Evolutionary conservation across 2,329 filamentous ascomycete species (phyloP), one percentile per base, ranked within the genome.

Genomic region (Nigrospora oryzae): DNA sequence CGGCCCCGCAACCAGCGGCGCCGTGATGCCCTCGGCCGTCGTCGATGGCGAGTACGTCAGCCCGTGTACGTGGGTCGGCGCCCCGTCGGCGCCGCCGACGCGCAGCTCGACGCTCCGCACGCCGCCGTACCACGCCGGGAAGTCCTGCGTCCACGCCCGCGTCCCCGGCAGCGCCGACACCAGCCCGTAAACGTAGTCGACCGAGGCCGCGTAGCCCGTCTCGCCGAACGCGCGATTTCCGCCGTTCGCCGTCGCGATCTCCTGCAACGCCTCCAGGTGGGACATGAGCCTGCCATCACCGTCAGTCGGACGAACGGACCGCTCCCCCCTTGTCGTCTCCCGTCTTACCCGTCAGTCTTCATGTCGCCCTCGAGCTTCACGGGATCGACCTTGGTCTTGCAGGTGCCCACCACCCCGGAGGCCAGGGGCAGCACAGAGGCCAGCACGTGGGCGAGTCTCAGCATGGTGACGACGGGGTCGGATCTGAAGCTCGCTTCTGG

Each of bases 191-290:
- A 77, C 64, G 52, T 71, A 75, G 41, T 74, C 67, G 28, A 73
- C 68, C 0, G 70, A 74, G 7, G 71, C 70, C 30, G 61, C 64
- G 51, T 70, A 75, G 5, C 72, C 72, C 1, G 71, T 68, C 4
- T 71, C 63, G 16, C 72, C 72, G 49, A 75, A 75, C n/a, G 72
- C 72, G 42, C 72, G 65, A 57, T 76, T 77, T 7, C 72, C 73
- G 1, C 71, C 70, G 50, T 75, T 72, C 34, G 62, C 64, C 40
- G 63, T 63, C 33, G 70, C 71, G 38, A 75, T 73, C 5, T 61
- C 53, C 46, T 74, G 61, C n/a, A 75, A 63, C n/a, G 60, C 60
- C 46, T 66, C 56, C 16, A 75, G 63, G 47, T 73, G 72, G 40
- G 60, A 56, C 64, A 70, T 66, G 23, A 75, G 56, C 36, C 70